A percentile compares a stretch with the other conserved stretches of the same genome.
Evolutionary conservation across 2,329 filamentous ascomycete species (phyloP).

Genomic region (Seiridium unicorne): DNA sequence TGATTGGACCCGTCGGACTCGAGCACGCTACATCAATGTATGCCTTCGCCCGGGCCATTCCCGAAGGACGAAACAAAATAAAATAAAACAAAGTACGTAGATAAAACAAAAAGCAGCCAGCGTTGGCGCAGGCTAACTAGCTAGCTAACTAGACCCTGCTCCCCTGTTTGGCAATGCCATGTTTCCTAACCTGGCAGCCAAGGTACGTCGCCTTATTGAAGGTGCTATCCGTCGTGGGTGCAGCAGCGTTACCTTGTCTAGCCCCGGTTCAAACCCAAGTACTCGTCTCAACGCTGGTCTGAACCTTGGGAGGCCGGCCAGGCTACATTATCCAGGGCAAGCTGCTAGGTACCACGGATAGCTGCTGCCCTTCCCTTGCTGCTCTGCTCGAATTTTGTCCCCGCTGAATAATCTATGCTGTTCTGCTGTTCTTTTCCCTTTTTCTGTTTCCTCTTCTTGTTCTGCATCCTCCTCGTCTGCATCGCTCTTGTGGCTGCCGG

Average conservation of each 20-base stretch:
- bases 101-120: no score
- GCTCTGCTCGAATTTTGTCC: background rate
- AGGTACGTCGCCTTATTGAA: background rate
- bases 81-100: no score
- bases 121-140: no score
- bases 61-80: no score
- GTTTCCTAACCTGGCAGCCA: background rate
- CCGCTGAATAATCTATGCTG: background rate
- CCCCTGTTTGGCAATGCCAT: background rate
- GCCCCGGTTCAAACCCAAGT: slow-evolving; percentile 3
- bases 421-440: background rate
- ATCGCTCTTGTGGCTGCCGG: no score
- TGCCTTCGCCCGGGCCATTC: no score
- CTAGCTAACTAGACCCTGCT: no score
- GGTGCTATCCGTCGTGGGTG: background rate
- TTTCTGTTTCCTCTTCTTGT: no score
- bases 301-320: background rate
- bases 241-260: background rate
- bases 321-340: background rate
- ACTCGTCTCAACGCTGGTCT: background rate
- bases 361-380: background rate
- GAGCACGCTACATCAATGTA: no score
- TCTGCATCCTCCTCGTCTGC: no score
- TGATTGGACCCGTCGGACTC: no score
- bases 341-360: background rate